phyloP scores from a whole-genome alignment of 805 yeast genomes.

The Saccharomycopsis guyanensis region DNA sequence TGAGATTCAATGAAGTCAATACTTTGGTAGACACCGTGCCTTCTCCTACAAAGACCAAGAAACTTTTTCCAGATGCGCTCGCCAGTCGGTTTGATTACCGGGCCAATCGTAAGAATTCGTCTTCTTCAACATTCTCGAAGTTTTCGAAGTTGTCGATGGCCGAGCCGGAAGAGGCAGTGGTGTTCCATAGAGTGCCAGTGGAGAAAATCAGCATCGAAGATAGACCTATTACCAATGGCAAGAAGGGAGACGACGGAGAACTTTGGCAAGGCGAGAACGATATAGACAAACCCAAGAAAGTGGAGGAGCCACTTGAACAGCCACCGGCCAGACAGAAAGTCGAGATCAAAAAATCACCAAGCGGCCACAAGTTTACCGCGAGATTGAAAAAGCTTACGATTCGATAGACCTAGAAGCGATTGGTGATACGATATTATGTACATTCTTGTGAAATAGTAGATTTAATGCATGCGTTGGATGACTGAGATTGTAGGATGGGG shows the following conservation, averaged over 20 bases:
- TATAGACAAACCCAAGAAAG: background rate
- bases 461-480: too few relatives aligned
- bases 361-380: background rate
- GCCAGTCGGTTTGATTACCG: constrained; percentile 4
- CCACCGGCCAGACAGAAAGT: background rate
- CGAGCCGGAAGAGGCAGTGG: constrained; percentile 6
- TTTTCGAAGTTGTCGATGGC: constrained; percentile 1
- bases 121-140: constrained; percentile 1
- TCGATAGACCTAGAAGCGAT: too few relatives aligned
- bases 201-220: constrained; percentile 13
- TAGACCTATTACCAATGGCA: constrained; percentile 20
- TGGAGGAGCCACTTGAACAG: background rate
- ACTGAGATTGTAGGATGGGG: too few relatives aligned
- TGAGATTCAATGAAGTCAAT: constrained; percentile 9
- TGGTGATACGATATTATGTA: too few relatives aligned
- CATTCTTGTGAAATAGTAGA: too few relatives aligned
- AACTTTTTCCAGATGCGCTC: background rate
- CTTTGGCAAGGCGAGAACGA: constrained; percentile 13
- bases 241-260: constrained; percentile 19
- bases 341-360: background rate
- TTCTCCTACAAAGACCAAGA: background rate
- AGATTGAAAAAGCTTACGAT: constrained; percentile 1
- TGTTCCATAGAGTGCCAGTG: constrained; percentile 1
- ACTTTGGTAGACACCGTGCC: background rate
- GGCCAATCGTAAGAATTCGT: background rate